These are phyloP conservation scores for Penicillium polonicum DNA, from an alignment of 2,329 filamentous ascomycete species.

Conservation along the genomic window DNA sequence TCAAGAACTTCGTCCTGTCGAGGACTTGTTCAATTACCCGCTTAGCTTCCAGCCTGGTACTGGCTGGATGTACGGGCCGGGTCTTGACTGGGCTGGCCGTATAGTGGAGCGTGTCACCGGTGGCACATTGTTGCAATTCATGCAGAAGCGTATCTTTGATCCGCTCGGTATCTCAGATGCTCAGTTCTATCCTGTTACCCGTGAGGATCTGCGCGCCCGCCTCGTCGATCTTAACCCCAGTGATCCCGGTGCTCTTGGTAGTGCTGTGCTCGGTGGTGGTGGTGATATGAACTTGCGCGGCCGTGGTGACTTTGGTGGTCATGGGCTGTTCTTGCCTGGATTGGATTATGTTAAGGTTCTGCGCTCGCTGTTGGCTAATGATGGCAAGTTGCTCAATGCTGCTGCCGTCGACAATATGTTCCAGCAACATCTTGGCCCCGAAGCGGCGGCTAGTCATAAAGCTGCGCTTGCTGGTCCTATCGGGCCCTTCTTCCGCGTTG, in stretches of 20 bases:
- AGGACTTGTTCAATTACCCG: constrained; percentile 46
- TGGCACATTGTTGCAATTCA: constrained; percentile 43
- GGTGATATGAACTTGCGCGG: constrained; percentile 34
- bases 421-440: constrained; percentile 26
- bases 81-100: constrained; percentile 55
- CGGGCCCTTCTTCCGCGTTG: constrained; percentile 41
- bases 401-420: constrained; percentile 31
- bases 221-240: constrained; percentile 42
- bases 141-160: constrained; percentile 47
- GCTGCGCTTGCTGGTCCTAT: constrained; percentile 32
- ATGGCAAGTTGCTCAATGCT: constrained; percentile 30
- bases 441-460: constrained; percentile 28
- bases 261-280: constrained; percentile 37
- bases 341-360: constrained; percentile 34
- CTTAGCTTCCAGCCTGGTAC: constrained; percentile 54
- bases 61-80: constrained; percentile 52
- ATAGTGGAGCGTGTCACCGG: constrained; percentile 52
- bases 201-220: constrained; percentile 36
- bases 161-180: constrained; percentile 46
- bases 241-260: constrained; percentile 39
- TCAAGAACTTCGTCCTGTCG: constrained; percentile 35
- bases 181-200: constrained; percentile 42
- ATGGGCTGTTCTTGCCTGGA: constrained; percentile 42
- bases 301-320: constrained; percentile 45
- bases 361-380: constrained; percentile 30